Percentiles rank a stretch among this genome's conserved stretches.
phyloP scores from a whole-genome alignment of 768 basidiomycete genomes.

The Agaricus bisporus region DNA sequence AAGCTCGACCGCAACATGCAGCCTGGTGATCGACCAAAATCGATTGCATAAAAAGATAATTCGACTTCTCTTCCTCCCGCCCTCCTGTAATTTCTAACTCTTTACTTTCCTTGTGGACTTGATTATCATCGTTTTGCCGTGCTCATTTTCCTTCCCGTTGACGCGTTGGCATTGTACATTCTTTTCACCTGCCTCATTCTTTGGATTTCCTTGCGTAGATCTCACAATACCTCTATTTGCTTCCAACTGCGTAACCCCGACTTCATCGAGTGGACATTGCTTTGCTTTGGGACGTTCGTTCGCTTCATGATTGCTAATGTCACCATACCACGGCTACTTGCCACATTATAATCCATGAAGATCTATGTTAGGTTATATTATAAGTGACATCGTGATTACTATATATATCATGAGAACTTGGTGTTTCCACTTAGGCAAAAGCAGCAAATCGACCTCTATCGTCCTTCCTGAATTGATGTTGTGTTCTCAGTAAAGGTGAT shows the following conservation, averaged over 20 bases:
- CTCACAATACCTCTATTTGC: not conserved
- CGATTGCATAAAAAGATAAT: conserved; percentile 26
- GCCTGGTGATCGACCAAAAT: conserved; percentile 38
- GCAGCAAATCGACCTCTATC: not conserved
- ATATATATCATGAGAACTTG: too few species aligned
- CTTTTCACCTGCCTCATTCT: not conserved
- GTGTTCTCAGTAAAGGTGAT: not conserved
- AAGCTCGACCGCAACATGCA: conserved; percentile 25
- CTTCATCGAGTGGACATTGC: not conserved
- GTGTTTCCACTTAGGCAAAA: not conserved
- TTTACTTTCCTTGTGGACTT: not conserved
- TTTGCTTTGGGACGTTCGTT: not conserved
- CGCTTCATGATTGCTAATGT: not conserved
- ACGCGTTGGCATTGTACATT: conserved; percentile 7
- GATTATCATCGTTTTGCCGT: not conserved
- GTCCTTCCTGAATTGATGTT: not conserved
- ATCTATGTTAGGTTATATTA: too few species aligned
- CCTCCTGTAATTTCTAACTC: not conserved
- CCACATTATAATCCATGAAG: not conserved
- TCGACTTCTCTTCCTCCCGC: not conserved
- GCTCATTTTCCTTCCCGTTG: not conserved
- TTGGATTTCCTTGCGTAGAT: not conserved
- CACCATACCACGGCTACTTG: not conserved
- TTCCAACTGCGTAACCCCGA: not conserved
- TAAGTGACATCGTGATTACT: too few species aligned